Evolutionary conservation across 2,329 filamentous ascomycete genomes (phyloP), one percentile per base, ranked within the genome.

Genomic region (Penicillium sp.): DNA sequence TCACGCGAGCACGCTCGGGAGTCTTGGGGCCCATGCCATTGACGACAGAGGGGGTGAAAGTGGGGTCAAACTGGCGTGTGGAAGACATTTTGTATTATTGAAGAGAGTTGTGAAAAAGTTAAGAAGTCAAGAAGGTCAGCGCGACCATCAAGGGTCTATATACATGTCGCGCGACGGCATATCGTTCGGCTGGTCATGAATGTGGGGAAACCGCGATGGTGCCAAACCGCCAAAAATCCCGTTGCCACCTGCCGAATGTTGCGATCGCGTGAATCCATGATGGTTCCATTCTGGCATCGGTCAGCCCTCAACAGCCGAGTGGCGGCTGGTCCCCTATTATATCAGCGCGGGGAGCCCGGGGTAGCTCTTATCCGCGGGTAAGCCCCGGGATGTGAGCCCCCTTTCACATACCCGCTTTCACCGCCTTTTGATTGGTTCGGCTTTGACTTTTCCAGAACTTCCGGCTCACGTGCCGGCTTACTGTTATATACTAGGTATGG

Each of bases 1-100:
- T 80, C 63, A 84, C 78, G 58, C 86, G 83, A 67, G 86, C 83
- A 59, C 89, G 82, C 57, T 86, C 84, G 52, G 82, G 78, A 13
- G 86, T 85, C 67, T 89, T 86, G 67, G 88, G 86, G 53, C 88
- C 86, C 80, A 91, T 91, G 67, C 86, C 82, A 63, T 89, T 83
- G 71, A 92, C 81, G 75, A 91, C 88, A 73, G 86, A 82, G 66
- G 86, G 77, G 55, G 89, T 92, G 80, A 93, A 92, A 77, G 83
- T 84, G 67, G 89, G 89, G 74, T 93, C 89, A 78, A 70, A 72
- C 41, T 66, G 69, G 57, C 58, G 37, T 29, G 59, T 54, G 46
- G 56, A 29, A 58, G 67, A 58, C 67, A 69, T 69, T 27, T 35
- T 67, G 57, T 50, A 31, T 58, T 25, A 43, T 45, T 51, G 27